Base-by-base conservation (phyloP, 176 grass and related monocot species). In the Carex kokanica region DNA sequence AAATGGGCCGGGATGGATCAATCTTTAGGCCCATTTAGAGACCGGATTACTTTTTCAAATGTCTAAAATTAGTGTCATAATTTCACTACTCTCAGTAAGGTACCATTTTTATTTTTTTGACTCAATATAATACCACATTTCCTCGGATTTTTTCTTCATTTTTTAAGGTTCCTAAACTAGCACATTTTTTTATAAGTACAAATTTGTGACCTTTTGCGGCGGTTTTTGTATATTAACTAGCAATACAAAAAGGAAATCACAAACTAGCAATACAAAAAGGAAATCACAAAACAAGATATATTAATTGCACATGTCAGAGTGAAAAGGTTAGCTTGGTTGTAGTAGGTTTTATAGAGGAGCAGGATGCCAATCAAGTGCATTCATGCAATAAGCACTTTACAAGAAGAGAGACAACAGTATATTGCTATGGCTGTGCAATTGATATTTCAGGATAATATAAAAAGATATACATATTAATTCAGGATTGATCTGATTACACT, bases 401-500 rank as follows among this genome's bases (percentile, higher is more conserved):
- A 38, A 0, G 36, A 38, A 38, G 4, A 38, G 36, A 38, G 36
- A 38, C 24, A 66, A 38, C 36, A 38, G 4, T 5, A 38, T 38
- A 38, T 38, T 38, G 36, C 36, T 38, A 38, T 21, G 18, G 5
- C 20, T 61, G 20, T 25, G 59, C 18, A 61, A 24, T 61, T 10
- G 20, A 61, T 23, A 49, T 49, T 49, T 49, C 45, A 49, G 45
- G 20, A 53, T 25, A 75, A 16, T 75, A 31, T 12, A 31, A 17
- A 17, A 55, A 74, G 11, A 78, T 56, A 25, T 56, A 56, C 25
- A 78, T 17, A 71, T 56, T 56, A 32, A 78, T 32, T 34, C 7
- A 78, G 51, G 51, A 56, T 55, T 78, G 73, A 56, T 78, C 49
- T 78, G 25, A 78, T 78, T 56, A 14, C 73, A 56, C 72, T 31